Evolutionary conservation across 2,329 filamentous ascomycete genomes (phyloP), one percentile per base, ranked within the genome.

Genomic region (Dichotomopilus funicola): DNA sequence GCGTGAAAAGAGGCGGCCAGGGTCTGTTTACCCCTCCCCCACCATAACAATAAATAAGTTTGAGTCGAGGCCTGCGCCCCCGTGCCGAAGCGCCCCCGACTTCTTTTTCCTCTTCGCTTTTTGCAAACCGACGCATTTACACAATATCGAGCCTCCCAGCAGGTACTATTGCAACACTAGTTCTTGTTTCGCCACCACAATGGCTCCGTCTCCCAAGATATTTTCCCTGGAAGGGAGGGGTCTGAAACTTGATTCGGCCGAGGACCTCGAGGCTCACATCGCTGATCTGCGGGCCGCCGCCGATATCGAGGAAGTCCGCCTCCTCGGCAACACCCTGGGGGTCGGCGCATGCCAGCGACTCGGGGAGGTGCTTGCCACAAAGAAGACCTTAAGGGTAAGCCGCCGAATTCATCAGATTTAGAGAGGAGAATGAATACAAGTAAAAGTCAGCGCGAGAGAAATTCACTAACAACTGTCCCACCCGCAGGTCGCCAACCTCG

Each of bases 161-260:
- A 43, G 43, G 49, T 13, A 51, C 41, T 37, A 42, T 54, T 49
- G 34, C 55, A 51, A 27, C 19, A 27, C 19, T 66, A 66, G 67
- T 46, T 10, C 47, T 50, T 48, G 37, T 19, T 34, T 46, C 13
- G 40, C 34, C 9, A 41, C 41, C 34, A 47, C 11, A 36, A 57
- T 80, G 80, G 74, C 78, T 65, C 67, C 73, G 65, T 70, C 74
- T 34, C 68, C 72, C 55, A 91, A 88, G 71, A 70, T 89, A 68
- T 97, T 96, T 75, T 91, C 91, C 64, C 84, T 97, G 63, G 89
- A 95, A 73, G 91, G 89, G 72, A 94, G 88, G 77, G 87, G 87
- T 67, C 82, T 97, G 66, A 96, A 96, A 79, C 88, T 99, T 68
- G 86, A 95, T 76, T 89, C 86, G 42, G 89, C 89, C 51, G 87